Evolutionary conservation across 2,329 filamentous ascomycete genomes (phyloP).

Genomic region (Scytalidium sp.): DNA sequence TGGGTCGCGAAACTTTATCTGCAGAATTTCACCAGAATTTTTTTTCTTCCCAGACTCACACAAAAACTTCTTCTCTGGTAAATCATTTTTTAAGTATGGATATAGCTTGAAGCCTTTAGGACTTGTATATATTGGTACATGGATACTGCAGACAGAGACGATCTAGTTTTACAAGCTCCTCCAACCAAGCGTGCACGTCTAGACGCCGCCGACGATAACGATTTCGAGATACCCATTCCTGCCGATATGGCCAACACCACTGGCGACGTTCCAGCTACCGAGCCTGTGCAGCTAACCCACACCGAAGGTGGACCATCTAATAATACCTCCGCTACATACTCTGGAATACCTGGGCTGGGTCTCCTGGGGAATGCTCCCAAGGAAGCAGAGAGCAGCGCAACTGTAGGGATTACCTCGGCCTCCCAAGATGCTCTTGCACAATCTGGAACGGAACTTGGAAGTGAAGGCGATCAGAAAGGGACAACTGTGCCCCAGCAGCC

Average conservation of each 20-base stretch:
- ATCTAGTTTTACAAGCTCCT: not conserved
- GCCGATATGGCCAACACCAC: not conserved
- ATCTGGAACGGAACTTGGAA: not conserved
- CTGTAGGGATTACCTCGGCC: not conserved
- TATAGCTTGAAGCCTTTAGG: not conserved
- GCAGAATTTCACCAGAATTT: not conserved
- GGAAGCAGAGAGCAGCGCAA: not conserved
- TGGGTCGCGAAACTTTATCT: not conserved
- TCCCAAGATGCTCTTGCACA: not conserved
- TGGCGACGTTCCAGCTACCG: not conserved
- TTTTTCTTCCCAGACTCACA: not conserved
- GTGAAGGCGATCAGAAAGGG: not conserved
- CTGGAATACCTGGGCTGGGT: conserved; percentile 9
- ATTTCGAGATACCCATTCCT: not conserved
- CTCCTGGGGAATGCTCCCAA: conserved; percentile 4
- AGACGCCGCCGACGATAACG: not conserved
- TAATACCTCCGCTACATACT: not conserved
- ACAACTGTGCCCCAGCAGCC: not conserved
- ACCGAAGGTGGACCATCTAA: not conserved
- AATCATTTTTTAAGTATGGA: not conserved
- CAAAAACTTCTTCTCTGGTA: conserved; percentile 7
- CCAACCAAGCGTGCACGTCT: conserved; percentile 3
- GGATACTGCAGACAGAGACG: conserved; percentile 13
- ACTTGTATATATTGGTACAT: conserved; percentile 4
- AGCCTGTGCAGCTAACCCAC: not conserved